A percentile compares a stretch with the other conserved stretches of the same genome.
phyloP scores from a whole-genome alignment of 768 basidiomycete species.

The Mycena vitilis region DNA sequence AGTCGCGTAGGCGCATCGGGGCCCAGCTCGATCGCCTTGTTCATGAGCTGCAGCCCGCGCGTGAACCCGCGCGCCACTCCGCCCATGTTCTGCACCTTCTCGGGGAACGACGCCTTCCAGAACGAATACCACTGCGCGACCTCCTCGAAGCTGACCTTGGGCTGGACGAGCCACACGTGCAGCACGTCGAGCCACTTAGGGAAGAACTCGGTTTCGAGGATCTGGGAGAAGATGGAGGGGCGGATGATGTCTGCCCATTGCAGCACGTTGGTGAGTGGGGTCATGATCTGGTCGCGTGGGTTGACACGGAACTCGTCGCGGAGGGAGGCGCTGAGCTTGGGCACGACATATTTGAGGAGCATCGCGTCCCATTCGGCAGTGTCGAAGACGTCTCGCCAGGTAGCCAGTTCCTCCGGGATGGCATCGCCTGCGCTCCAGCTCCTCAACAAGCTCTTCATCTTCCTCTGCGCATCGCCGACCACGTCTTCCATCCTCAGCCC shows the following conservation, averaged over 20 bases:
- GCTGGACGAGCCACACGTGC: slow-evolving; percentile 93
- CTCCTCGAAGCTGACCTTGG: slow-evolving; percentile 88
- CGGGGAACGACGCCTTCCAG: slow-evolving; percentile 88
- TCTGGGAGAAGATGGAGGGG: slow-evolving; percentile 79
- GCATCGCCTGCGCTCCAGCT: slow-evolving; percentile 80
- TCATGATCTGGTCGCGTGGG: slow-evolving; percentile 90
- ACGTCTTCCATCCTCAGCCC: slow-evolving; percentile 86
- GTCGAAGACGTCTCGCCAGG: slow-evolving; percentile 91
- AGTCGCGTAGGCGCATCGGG: slow-evolving; percentile 77
- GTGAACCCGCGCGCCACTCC: slow-evolving; percentile 86
- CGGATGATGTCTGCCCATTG: slow-evolving; percentile 83
- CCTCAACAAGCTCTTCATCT: slow-evolving; percentile 83
- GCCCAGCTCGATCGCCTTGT: slow-evolving; percentile 90
- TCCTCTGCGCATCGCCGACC: slow-evolving; percentile 88
- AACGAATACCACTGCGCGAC: slow-evolving; percentile 93
- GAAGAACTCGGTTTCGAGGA: slow-evolving; percentile 94
- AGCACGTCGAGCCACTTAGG: slow-evolving; percentile 96
- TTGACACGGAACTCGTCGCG: slow-evolving; percentile 92
- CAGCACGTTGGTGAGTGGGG: slow-evolving; percentile 80
- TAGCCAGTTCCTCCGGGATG: slow-evolving; percentile 77
- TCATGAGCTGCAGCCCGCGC: slow-evolving; percentile 92
- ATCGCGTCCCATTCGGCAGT: slow-evolving; percentile 90
- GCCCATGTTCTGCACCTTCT: slow-evolving; percentile 70
- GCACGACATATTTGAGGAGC: slow-evolving; percentile 90
- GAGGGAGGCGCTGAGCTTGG: slow-evolving; percentile 85